Conservation (phyloP, 352 stramenopile genomes). For the Pythium periplocum region DNA sequence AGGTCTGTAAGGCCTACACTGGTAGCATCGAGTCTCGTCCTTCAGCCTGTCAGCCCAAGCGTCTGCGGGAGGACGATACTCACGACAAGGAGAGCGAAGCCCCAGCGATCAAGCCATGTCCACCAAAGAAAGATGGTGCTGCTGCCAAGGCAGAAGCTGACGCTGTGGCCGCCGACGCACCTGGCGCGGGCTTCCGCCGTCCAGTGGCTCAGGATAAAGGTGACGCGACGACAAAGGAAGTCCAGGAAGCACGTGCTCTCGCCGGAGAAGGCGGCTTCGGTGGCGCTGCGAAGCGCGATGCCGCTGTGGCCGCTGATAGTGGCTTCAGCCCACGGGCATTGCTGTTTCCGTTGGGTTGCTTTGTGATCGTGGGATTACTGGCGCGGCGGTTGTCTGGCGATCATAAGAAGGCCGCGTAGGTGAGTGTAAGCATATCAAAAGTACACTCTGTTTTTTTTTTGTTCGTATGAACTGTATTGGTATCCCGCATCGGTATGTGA, state of each 20-base stretch:
- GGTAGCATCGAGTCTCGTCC: constrained; percentile 36
- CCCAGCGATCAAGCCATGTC: constrained; percentile 57
- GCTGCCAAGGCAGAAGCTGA: constrained; percentile 19
- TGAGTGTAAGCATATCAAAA: no score
- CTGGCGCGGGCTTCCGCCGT: constrained; percentile 50
- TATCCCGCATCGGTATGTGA: no score
- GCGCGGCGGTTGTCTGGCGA: constrained; percentile 52
- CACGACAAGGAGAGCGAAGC: constrained; percentile 29
- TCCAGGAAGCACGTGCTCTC: constrained; percentile 1
- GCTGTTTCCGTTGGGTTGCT: constrained; percentile 44
- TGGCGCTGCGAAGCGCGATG: constrained; percentile 1
- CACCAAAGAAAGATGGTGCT: constrained; percentile 52
- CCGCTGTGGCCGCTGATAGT: constrained; percentile 3
- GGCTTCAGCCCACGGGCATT: constrained; percentile 26
- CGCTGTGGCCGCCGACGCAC: constrained; percentile 26
- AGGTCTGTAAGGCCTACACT: constrained; percentile 64
- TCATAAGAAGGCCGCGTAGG: constrained; percentile 73
- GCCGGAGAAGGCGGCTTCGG: constrained; percentile 2
- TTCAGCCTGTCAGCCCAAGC: constrained; percentile 49
- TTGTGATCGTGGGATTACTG: constrained; percentile 44
- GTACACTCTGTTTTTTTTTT: no score
- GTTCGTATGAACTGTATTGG: no score
- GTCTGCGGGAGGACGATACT: constrained; percentile 37
- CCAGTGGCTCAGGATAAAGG: constrained; percentile 5
- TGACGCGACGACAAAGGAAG: constrained; percentile 6